Base-by-base conservation (phyloP, 1,284 basidiomycete species). In the Cyathus pygmaeus region DNA sequence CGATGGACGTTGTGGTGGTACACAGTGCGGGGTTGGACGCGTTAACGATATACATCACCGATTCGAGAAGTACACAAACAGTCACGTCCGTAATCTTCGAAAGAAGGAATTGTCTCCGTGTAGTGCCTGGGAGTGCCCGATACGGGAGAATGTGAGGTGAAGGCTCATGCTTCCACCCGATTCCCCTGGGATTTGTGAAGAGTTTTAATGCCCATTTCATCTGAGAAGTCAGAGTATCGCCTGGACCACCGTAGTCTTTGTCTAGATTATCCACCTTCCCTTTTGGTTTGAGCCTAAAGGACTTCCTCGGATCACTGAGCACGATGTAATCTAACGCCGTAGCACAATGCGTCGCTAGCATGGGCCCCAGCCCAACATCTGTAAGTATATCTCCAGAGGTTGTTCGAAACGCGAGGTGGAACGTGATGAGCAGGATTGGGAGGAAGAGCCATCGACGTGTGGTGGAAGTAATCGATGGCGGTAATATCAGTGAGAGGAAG, bases 271-370 rank as follows among this genome's bases (percentile, higher is more conserved):
- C n/a, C n/a, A 24, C 44, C 29, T n/a, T 4, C 24, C 29, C 10
- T 27, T 4, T n/a, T 11, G n/a, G 21, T 15, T 49, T 56, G 15
- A 36, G 29, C 30, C 39, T 53, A 21, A 59, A 30, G 4, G 33
- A 21, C 15, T 13, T 53, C 21, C 52, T 27, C 4, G 52, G 51
- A 47, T 59, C 57, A 27, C 46, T 33, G 19, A 59, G 57, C 23
- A 59, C 23, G 4, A 58, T 52, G 7, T 53, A 54, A 51, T 59
- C 57, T 27, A 59, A 44, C 9, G 57, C 57, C 4, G 42, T 44
- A 11, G 46, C 41, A 31, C 50, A 42, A 30, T 58, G 56, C 4
- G 49, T 33, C 17, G 51, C 30, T 3, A 58, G 15, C 10, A 36
- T 49, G 4, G 57, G 31, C 9, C 51, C 57, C 10, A 59, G 19